Evolutionary conservation across 2,329 filamentous ascomycete species (phyloP), one percentile per base, ranked within the genome.

Genomic region (Diaporthe ampelina): DNA sequence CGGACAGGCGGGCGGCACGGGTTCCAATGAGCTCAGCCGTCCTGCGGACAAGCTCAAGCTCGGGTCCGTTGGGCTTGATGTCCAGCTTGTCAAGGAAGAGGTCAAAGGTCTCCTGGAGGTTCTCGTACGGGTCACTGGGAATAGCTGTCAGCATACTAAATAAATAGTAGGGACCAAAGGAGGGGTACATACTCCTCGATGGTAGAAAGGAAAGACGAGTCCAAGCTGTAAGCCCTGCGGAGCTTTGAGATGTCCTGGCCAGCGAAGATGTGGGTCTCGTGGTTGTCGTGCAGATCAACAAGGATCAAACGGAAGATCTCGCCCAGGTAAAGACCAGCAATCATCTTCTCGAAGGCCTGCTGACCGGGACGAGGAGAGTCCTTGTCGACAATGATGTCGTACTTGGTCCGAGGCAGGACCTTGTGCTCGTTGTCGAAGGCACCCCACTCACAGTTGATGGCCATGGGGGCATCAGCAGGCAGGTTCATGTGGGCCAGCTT

Each of bases 301-400:
- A 98, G 86, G 72, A 96, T 92, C 65, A 98, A 89, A 74, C 96
- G 94, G 90, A 98, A 97, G 80, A 98, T 94, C 84, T 98, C 96
- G 77, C 96, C 96, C 2, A 98, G 90, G 83, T 98, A 98, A 65
- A 98, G 89, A 77, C 96, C 96, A 2, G 96, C 95, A 81, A 97
- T 95, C 94, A 98, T 98, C 88, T 98, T 98, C 86, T 98, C 96
- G 78, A 98, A 98, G 1, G 94, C 92, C 85, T 98, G 96, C 85
- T 98, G 95, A 68, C 95, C 95, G 4, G 96, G 96, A 35, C 95
- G 93, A 48, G 96, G 96, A 26, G 95, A 98, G 80, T 97, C 93
- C 79, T 94, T 92, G 86, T 98, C 96, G 80, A 98, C 94, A 78
- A 93, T 91, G 75, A 94, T 87, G 82, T 98, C 96, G 84, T 97